A percentile compares a stretch with the other conserved stretches of the same genome.
These are phyloP conservation scores for Akanthomyces uredinophilus DNA, from an alignment of 2,329 filamentous ascomycete species.

Conservation along the genomic window DNA sequence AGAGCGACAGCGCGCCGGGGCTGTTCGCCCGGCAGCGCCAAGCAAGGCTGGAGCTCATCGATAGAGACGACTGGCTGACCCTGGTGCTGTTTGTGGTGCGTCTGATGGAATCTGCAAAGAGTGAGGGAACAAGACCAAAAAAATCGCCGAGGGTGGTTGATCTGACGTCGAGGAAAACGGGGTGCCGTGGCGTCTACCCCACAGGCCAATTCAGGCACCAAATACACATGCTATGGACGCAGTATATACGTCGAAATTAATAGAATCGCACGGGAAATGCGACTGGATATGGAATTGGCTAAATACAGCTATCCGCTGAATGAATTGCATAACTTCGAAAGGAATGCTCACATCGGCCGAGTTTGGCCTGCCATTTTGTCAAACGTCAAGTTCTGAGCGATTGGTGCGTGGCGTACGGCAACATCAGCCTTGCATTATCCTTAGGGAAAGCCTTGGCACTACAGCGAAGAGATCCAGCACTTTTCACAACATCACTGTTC, in stretches of 20 bases:
- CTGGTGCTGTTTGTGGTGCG: background rate
- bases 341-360: background rate
- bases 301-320: too few species aligned
- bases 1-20: slow-evolving; percentile 18
- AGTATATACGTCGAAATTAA: background rate
- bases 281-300: too few species aligned
- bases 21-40: slow-evolving; percentile 26
- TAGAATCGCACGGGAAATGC: background rate
- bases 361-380: background rate
- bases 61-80: background rate
- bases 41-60: slow-evolving; percentile 29
- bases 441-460: too few species aligned
- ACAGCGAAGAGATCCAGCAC: too few species aligned
- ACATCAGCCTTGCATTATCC: too few species aligned
- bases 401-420: too few species aligned
- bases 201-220: slow-evolving; percentile 2
- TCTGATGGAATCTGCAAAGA: background rate
- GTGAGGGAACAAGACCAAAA: background rate
- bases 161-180: background rate
- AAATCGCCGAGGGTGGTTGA: background rate
- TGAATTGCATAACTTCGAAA: too few species aligned
- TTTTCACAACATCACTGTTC: too few species aligned
- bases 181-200: background rate
- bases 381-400: background rate
- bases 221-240: background rate